phyloP scores from a whole-genome alignment of 129 eudicot species.

The Logfia minima region DNA sequence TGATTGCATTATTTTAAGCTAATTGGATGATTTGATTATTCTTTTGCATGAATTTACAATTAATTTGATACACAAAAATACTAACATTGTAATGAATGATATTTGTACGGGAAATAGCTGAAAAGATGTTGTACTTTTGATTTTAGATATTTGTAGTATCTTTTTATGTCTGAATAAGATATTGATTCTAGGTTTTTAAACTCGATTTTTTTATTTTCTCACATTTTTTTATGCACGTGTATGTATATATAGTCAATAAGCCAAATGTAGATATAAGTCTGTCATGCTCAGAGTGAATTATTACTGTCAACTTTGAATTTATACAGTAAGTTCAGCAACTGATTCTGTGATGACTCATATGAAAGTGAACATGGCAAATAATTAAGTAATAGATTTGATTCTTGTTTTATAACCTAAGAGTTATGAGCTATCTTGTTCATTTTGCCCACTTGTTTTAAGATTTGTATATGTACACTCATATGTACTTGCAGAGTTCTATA shows the following conservation, averaged over 20 bases:
- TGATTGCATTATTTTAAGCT: conserved; percentile 17
- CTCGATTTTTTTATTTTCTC: not conserved
- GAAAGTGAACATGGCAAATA: not conserved
- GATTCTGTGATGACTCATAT: not conserved
- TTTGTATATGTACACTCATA: not conserved
- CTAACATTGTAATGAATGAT: conserved; percentile 18
- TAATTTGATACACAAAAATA: not conserved
- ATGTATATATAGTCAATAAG: not conserved
- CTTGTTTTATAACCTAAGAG: not conserved
- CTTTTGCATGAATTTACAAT: conserved; percentile 15
- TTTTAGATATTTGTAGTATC: conserved; percentile 4
- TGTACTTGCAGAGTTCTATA: conserved; percentile 2
- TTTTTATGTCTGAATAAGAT: not conserved
- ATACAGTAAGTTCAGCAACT: not conserved
- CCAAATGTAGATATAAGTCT: not conserved
- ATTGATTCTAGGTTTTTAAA: conserved; percentile 8
- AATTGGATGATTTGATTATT: conserved; percentile 7
- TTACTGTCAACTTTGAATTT: too few species aligned
- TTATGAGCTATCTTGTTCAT: not conserved
- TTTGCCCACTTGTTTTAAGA: not conserved
- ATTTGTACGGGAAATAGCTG: conserved; percentile 19
- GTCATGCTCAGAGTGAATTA: too few species aligned
- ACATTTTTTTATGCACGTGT: not conserved
- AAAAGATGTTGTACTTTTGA: conserved; percentile 10
- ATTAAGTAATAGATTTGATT: not conserved